Base-by-base conservation (phyloP, 768 basidiomycete genomes). In the Wakefieldia striispora region DNA sequence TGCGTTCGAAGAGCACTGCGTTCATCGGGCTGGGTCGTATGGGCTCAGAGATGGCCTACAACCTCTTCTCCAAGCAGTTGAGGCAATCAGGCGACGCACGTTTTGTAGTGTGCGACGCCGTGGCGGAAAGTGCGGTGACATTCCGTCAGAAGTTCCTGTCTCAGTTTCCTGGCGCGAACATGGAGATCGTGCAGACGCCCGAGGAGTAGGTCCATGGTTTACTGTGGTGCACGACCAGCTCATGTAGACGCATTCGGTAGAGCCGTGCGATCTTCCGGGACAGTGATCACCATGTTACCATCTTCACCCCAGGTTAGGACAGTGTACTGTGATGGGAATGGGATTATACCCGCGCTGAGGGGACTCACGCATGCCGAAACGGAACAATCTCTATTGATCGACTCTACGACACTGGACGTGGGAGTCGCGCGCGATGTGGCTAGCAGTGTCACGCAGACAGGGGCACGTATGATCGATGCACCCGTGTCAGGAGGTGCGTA, bases 381-480 rank as follows among this genome's bases (percentile, higher is more conserved):
- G 26, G 64, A 69, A 24, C 55, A 61, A 20, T 86, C 88, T 0
- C 63, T 95, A 11, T 82, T 84, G 55, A 88, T 97, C 44, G 94
- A 97, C 68, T 91, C 89, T 8, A 97, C 95, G 9, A 95, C 95
- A 0, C 74, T 95, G 34, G 92, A 95, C 58, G 86, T 94, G 6
- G 73, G 73, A 7, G 81, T 87, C 9, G 85, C 93, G 0, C 81
- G 81, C 36, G 67, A 76, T 26, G 82, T 95, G 11, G 80, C 91
- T 0, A 51, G 64, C 10, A 69, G 75, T 20, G 79, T 89, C 1
- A 72, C 70, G 10, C 49, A 60, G 13, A 69, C 75, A 23, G 84
- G 87, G 21, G 90, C 84, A 7, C 70, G 70, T 35, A 92, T 97
- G 82, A 76, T 97, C 19, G 95, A 97, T 64, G 93, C 95, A 6